Evolutionary conservation across 1,139 yeast genomes (phyloP), one percentile per base, ranked within the genome.

Genomic region (Arxiozyma bovina): DNA sequence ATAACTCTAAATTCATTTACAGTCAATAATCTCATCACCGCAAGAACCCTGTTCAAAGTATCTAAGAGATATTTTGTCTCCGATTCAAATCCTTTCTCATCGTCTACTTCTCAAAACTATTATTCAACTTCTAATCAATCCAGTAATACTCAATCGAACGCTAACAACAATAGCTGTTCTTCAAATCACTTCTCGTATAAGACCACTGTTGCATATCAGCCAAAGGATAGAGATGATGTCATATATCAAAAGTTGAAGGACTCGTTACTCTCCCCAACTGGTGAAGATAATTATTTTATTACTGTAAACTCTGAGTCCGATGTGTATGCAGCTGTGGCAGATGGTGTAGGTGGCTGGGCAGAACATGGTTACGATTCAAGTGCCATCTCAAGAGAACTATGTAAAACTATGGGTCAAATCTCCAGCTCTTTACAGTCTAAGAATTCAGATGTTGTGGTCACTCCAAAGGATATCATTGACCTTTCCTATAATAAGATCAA

Each of bases 291-390:
- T 62, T 85, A 80, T 63, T 84, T 91, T 61, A 76, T 82, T 42
- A 75, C 83, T 7, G 60, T 63, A 45, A 70, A 66, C 17, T 69
- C 73, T 9, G 66, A 72, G 27, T 65, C 68, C 22, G 74, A 73
- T 15, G 76, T 80, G 11, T 76, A 77, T 44, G 77, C 88, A 9
- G 98, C 96, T 11, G 97, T 93, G 1, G 93, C 97, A 2, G 99
- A 93, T 70, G 99, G 99, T 21, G 98, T 93, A 6, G 98, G 98
- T 20, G 98, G 98, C 1, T 93, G 98, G 97, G 80, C 89, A 1
- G 93, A 87, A 61, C 84, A 88, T 45, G 97, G 97, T 0, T 87
- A 83, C 62, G 97, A 91, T 68, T 87, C 96, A 1, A 80, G 86
- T 56, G 91, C 91, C 9, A 85, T 86, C 49, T 82, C 88, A 17